Percentiles rank a stretch among this genome's conserved stretches.
These are phyloP conservation scores for Coprinopsis sp. DNA, from an alignment of 768 basidiomycete species.

Conservation along the genomic window DNA sequence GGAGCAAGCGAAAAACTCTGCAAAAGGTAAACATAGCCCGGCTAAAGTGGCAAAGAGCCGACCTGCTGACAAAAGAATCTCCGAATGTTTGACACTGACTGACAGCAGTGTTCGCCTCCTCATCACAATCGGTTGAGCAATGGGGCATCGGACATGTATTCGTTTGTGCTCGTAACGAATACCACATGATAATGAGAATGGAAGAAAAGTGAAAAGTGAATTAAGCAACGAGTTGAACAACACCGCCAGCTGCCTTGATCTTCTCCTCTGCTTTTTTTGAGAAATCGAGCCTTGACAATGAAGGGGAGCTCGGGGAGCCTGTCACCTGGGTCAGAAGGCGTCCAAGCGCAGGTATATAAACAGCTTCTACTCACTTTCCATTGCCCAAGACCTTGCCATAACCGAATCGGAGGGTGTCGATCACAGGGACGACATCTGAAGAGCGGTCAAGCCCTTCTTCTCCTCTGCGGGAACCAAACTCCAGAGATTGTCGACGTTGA, in stretches of 20 bases:
- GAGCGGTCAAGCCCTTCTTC: slow-evolving; percentile 70
- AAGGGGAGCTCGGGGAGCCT: slow-evolving; percentile 88
- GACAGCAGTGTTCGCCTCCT: too few relatives aligned
- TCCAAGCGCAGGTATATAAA: too few relatives aligned
- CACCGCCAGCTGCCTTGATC: slow-evolving; percentile 93
- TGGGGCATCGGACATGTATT: slow-evolving; percentile 23
- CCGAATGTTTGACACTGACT: neutral
- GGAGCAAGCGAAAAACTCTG: too few relatives aligned
- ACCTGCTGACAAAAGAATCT: neutral
- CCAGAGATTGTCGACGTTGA: slow-evolving; percentile 99
- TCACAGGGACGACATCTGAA: slow-evolving; percentile 89
- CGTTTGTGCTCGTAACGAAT: too few relatives aligned
- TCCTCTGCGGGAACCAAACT: slow-evolving; percentile 81
- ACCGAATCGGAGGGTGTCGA: slow-evolving; percentile 79
- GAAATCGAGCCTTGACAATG: slow-evolving; percentile 95
- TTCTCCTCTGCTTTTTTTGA: slow-evolving; percentile 80
- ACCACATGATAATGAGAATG: slow-evolving; percentile 19
- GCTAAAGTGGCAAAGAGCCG: too few relatives aligned
- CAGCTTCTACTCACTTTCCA: slow-evolving; percentile 64
- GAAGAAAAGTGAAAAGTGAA: slow-evolving; percentile 20
- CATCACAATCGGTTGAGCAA: neutral
- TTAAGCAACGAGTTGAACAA: slow-evolving; percentile 90
- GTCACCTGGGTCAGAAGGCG: too few relatives aligned
- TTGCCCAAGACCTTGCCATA: slow-evolving; percentile 96
- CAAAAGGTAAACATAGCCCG: too few relatives aligned